Conservation (phyloP, 2,329 filamentous ascomycete genomes). For the Penicillium occitanis region DNA sequence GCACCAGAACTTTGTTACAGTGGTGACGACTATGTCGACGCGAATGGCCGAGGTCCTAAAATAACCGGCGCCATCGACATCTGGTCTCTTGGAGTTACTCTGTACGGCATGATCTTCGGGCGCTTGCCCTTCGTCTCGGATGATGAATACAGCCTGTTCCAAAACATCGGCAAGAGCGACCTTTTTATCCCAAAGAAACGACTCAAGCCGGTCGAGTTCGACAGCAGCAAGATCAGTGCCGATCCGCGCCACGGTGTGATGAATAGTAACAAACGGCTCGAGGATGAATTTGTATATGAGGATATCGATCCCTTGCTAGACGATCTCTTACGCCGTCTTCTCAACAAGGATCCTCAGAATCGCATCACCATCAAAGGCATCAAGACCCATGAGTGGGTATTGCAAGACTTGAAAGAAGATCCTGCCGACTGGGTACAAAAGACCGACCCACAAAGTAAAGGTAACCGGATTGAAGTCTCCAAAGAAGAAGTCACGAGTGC, state of each 20-base stretch:
- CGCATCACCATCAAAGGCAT: conserved; percentile 88
- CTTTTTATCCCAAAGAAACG: conserved; percentile 82
- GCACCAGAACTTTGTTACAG: conserved; percentile 95
- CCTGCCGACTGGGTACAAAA: conserved; percentile 85
- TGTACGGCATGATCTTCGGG: conserved; percentile 93
- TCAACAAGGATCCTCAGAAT: conserved; percentile 84
- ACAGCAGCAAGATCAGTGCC: conserved; percentile 15
- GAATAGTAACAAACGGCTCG: conserved; percentile 68
- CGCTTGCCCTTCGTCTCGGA: conserved; percentile 90
- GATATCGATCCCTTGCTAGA: conserved; percentile 75
- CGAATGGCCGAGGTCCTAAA: conserved; percentile 61
- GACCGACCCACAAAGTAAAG: conserved; percentile 80
- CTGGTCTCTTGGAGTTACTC: conserved; percentile 93
- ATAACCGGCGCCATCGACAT: conserved; percentile 94
- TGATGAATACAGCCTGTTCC: conserved; percentile 89
- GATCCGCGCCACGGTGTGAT: conserved; percentile 44
- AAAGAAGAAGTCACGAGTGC: conserved; percentile 85
- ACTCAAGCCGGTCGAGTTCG: conserved; percentile 66
- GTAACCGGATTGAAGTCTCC: conserved; percentile 87
- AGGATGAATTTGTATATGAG: conserved; percentile 80
- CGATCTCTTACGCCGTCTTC: conserved; percentile 74
- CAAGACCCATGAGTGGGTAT: conserved; percentile 90
- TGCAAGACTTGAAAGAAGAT: conserved; percentile 69
- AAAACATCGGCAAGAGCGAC: conserved; percentile 87
- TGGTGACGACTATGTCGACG: conserved; percentile 60